Conservation (phyloP, 257 asterid genomes). For the Forsythia suspensa region DNA sequence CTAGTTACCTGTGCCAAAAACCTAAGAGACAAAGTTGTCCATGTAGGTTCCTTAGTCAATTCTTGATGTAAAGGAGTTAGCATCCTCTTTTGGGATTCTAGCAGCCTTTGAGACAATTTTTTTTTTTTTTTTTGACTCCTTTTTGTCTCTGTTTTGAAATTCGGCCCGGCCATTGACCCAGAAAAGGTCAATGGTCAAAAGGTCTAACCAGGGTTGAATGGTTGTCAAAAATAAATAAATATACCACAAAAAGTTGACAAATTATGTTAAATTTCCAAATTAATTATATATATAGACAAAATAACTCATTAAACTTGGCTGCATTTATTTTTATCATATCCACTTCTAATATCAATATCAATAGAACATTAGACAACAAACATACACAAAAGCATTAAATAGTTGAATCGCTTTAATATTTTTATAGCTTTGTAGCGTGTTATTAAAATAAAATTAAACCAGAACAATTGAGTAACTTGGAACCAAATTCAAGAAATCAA, state of each 20-base stretch:
- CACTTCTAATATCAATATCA: background rate
- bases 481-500: too few species aligned
- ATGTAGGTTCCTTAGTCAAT: background rate
- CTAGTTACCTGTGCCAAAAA: background rate
- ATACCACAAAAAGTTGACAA: background rate
- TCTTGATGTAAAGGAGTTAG: background rate
- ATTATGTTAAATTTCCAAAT: too few species aligned
- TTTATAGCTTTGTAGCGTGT: too few species aligned
- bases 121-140: background rate
- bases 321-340: too few species aligned
- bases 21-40: background rate
- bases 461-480: background rate
- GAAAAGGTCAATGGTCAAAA: background rate
- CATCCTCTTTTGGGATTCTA: background rate
- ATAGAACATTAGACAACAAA: background rate
- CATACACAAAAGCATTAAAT: too few species aligned
- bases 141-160: background rate
- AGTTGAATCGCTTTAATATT: too few species aligned
- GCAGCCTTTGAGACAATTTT: background rate
- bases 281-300: too few species aligned
- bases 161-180: background rate
- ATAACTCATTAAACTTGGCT: too few species aligned
- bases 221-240: too few species aligned
- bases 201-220: background rate
- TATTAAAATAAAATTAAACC: too few species aligned